Conservation (phyloP, 2,329 filamentous ascomycete species). For the Fusarium aywerte region DNA sequence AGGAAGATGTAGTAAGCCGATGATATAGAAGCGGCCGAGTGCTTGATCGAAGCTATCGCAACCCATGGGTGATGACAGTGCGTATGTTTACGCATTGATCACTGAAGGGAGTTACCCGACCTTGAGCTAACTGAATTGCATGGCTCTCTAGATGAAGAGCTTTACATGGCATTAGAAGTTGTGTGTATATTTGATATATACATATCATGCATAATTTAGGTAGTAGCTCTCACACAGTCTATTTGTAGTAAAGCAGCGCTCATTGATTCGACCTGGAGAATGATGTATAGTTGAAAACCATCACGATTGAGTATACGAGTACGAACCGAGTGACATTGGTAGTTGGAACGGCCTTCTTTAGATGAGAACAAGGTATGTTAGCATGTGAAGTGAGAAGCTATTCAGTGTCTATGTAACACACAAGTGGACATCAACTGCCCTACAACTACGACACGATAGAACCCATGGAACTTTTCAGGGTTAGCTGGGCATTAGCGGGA, state of each 20-base stretch:
- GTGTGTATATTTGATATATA: not conserved
- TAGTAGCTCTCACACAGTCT: not conserved
- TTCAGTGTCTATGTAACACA: not conserved
- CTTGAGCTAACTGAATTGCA: not conserved
- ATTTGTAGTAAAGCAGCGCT: not conserved
- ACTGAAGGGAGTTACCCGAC: not conserved
- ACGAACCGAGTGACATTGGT: not conserved
- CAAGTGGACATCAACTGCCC: too few species aligned
- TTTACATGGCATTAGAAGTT: not conserved
- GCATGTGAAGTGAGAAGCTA: not conserved
- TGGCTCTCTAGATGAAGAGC: not conserved
- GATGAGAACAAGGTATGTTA: not conserved
- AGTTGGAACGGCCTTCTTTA: too few species aligned
- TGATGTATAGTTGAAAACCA: not conserved
- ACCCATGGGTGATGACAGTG: not conserved
- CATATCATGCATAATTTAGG: not conserved
- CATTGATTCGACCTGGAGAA: not conserved
- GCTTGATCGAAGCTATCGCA: constrained; percentile 10
- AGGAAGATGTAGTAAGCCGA: not conserved
- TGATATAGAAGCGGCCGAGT: not conserved
- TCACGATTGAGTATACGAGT: not conserved
- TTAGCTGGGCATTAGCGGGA: too few species aligned
- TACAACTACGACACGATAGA: not conserved
- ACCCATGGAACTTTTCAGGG: not conserved
- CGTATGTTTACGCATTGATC: not conserved